Conservation (phyloP, 1,284 basidiomycete genomes). For the Pseudomicrostroma phylloplanum region DNA sequence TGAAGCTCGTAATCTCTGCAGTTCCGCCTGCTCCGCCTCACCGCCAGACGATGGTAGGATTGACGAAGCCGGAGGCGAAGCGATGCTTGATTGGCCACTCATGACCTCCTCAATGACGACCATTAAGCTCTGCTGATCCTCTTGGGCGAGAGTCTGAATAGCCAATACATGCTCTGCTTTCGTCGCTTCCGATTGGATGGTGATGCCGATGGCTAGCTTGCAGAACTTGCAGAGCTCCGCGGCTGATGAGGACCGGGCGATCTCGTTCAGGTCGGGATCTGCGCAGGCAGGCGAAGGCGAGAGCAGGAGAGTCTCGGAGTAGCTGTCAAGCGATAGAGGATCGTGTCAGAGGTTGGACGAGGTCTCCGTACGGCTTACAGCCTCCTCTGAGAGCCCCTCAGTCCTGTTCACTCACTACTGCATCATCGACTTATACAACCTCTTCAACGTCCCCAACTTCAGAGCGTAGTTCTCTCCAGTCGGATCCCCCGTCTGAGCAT, state of each 20-base stretch:
- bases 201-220: conserved; percentile 80
- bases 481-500: conserved; percentile 15
- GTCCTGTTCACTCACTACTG: conserved; percentile 57
- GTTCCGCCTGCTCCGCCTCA: not conserved
- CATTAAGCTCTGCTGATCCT: conserved; percentile 76
- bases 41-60: not conserved
- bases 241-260: conserved; percentile 67
- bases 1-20: not conserved
- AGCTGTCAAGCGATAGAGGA: conserved; percentile 11
- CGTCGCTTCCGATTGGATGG: conserved; percentile 70
- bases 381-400: not conserved
- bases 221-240: conserved; percentile 68
- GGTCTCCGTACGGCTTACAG: conserved; percentile 60
- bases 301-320: conserved; percentile 23
- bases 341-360: not conserved
- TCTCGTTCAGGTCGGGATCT: conserved; percentile 50
- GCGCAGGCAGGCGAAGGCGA: conserved; percentile 21
- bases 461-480: conserved; percentile 76
- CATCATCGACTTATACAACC: conserved; percentile 75
- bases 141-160: conserved; percentile 71
- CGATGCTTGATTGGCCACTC: conserved; percentile 6
- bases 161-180: conserved; percentile 68
- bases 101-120: conserved; percentile 54
- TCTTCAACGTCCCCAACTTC: conserved; percentile 70
- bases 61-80: not conserved